phyloP scores from a whole-genome alignment of 108 stramenopile genomes.

The Nitzschia inconspicua region DNA sequence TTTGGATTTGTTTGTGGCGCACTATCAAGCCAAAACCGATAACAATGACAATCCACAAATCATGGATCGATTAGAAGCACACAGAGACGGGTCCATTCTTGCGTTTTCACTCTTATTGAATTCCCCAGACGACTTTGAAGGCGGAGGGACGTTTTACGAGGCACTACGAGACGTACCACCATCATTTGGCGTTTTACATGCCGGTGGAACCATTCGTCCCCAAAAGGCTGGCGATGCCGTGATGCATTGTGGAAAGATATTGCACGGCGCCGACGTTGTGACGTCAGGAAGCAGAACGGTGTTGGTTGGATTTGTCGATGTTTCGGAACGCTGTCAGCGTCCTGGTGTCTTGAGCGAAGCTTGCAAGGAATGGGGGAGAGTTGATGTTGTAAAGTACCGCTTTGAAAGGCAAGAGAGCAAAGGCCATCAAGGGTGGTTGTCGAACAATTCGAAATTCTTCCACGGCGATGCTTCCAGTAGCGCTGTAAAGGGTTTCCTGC shows the following conservation, averaged over 20 bases:
- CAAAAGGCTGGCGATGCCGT: slow-evolving; percentile 47
- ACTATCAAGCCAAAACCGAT: slow-evolving; percentile 50
- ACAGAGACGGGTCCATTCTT: slow-evolving; percentile 71
- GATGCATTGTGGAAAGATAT: slow-evolving; percentile 65
- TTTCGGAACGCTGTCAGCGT: slow-evolving; percentile 46
- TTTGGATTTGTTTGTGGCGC: slow-evolving; percentile 70
- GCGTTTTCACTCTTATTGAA: slow-evolving; percentile 65
- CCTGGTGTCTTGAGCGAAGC: slow-evolving; percentile 43
- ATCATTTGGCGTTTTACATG: slow-evolving; percentile 17
- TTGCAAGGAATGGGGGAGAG: slow-evolving; percentile 64
- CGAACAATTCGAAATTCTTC: slow-evolving; percentile 46
- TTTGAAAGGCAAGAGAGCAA: slow-evolving; percentile 16
- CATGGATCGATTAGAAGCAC: slow-evolving; percentile 71
- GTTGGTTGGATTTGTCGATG: slow-evolving; percentile 72
- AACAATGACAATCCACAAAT: slow-evolving; percentile 24
- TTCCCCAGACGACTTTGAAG: slow-evolving; percentile 48
- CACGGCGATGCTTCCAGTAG: not conserved
- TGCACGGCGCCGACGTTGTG: slow-evolving; percentile 71
- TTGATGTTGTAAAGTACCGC: slow-evolving; percentile 60
- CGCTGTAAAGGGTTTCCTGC: slow-evolving; percentile 22
- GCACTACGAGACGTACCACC: slow-evolving; percentile 47
- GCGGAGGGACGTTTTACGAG: slow-evolving; percentile 79
- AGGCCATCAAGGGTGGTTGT: slow-evolving; percentile 35
- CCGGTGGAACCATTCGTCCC: slow-evolving; percentile 46
- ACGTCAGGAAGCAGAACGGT: slow-evolving; percentile 57